Conservation (phyloP, 139 green algal genomes). For the Tetradesmus lagerheimii region DNA sequence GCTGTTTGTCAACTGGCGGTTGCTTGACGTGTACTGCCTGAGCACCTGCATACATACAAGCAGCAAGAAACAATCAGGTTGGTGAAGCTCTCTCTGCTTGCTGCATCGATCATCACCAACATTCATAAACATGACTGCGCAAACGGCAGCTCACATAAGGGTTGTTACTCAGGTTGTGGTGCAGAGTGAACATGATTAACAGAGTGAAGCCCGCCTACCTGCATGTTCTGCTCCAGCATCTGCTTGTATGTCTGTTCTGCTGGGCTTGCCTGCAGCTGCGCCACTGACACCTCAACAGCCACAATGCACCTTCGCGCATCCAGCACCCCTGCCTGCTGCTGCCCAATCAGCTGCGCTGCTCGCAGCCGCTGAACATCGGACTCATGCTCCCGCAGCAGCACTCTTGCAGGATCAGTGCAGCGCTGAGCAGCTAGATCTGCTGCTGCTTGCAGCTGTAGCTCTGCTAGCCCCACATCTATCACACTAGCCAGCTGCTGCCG, state of each 20-base stretch:
- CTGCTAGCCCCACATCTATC: not conserved
- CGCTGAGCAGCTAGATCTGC: not conserved
- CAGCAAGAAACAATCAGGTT: no score
- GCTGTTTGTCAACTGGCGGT: not conserved
- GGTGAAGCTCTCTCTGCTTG: not conserved
- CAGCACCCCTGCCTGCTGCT: not conserved
- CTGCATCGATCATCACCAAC: not conserved
- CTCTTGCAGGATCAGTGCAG: not conserved
- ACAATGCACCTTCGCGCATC: not conserved
- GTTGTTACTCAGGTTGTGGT: no score
- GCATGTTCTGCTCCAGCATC: not conserved
- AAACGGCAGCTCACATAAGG: no score
- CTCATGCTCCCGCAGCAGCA: not conserved
- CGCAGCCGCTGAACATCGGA: not conserved
- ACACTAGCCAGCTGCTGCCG: conserved; percentile 18
- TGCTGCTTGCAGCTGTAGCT: conserved; percentile 23
- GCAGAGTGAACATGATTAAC: no score
- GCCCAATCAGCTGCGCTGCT: not conserved
- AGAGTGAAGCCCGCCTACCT: not conserved
- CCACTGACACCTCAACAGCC: conserved; percentile 20
- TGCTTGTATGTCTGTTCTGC: not conserved
- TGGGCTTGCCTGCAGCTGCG: conserved; percentile 13
- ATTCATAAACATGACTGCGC: no score
- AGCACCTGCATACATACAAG: not conserved
- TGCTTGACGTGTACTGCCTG: not conserved